Conservation (phyloP, 352 stramenopile species). For the Aphanomyces euteiches region DNA sequence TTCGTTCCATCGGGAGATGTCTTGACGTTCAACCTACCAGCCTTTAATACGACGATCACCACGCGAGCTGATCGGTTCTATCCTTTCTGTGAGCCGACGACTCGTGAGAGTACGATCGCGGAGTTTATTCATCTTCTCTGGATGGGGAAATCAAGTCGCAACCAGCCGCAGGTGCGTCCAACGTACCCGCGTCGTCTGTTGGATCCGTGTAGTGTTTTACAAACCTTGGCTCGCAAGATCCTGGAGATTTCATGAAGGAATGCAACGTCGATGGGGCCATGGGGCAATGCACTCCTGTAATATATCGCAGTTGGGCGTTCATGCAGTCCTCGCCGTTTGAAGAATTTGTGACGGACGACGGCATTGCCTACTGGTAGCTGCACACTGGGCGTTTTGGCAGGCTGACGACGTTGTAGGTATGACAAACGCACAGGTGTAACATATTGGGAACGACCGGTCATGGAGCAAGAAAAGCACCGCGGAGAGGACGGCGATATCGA, state of each 20-base stretch:
- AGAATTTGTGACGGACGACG: conserved; percentile 88
- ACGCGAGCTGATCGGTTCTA: conserved; percentile 86
- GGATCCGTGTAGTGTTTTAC: conserved; percentile 53
- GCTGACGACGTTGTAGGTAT: conserved; percentile 34
- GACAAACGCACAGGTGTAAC: conserved; percentile 76
- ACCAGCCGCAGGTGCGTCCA: conserved; percentile 81
- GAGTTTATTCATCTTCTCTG: conserved; percentile 92
- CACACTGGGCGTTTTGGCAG: not conserved
- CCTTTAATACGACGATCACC: conserved; percentile 79
- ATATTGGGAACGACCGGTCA: conserved; percentile 86
- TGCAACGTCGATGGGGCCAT: conserved; percentile 68
- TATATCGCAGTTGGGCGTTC: conserved; percentile 92
- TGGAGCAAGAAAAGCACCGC: conserved; percentile 70
- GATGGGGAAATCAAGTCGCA: conserved; percentile 80
- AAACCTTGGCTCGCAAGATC: conserved; percentile 82
- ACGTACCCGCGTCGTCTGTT: conserved; percentile 19
- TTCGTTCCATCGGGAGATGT: conserved; percentile 80
- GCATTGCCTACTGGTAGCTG: conserved; percentile 86
- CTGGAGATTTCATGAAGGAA: conserved; percentile 89
- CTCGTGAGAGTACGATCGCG: conserved; percentile 86
- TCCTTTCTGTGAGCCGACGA: conserved; percentile 90
- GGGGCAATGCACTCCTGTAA: conserved; percentile 73
- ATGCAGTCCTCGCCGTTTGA: conserved; percentile 81
- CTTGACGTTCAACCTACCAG: conserved; percentile 76
- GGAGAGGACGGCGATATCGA: conserved; percentile 74